A percentile compares a stretch with the other conserved stretches of the same genome.
Evolutionary conservation across 345 rosid genomes (phyloP).

Genomic region (Brassica napus): DNA sequence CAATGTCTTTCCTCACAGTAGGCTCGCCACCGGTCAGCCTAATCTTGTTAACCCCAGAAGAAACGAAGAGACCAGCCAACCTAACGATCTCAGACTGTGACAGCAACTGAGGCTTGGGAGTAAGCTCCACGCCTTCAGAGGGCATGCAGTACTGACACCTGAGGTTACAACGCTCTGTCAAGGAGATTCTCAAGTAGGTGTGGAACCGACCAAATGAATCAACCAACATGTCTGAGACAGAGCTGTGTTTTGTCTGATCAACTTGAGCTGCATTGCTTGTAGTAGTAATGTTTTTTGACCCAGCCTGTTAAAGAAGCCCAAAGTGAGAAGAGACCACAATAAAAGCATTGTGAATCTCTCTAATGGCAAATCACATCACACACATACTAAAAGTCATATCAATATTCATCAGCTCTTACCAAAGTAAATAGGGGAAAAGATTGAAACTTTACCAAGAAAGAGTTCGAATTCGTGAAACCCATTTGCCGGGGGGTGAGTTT

Average conservation of each 20-base stretch:
- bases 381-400: neutral
- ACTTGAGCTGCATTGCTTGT: constrained; percentile 37
- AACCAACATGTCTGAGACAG: constrained; percentile 72
- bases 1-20: constrained; percentile 76
- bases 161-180: constrained; percentile 92
- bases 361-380: neutral
- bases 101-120: constrained; percentile 65
- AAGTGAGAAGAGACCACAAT: neutral
- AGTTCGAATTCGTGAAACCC: constrained; percentile 37
- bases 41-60: constrained; percentile 85
- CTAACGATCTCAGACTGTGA: constrained; percentile 65
- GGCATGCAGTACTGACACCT: constrained; percentile 98
- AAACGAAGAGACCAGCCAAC: constrained; percentile 72
- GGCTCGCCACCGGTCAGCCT: constrained; percentile 98
- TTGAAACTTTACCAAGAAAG: constrained; percentile 31
- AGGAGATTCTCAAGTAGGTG: constrained; percentile 83
- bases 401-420: neutral
- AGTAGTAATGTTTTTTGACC: constrained; percentile 26
- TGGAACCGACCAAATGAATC: constrained; percentile 93
- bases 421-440: neutral
- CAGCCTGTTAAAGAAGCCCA: constrained; percentile 25
- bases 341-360: constrained; percentile 24
- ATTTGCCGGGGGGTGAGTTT: constrained; percentile 27
- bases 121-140: constrained; percentile 82
- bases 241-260: constrained; percentile 42